These are phyloP conservation scores for Rhizophlyctis rosea DNA, from an alignment of 192 early-diverging fungal species.

Conservation along the genomic window DNA sequence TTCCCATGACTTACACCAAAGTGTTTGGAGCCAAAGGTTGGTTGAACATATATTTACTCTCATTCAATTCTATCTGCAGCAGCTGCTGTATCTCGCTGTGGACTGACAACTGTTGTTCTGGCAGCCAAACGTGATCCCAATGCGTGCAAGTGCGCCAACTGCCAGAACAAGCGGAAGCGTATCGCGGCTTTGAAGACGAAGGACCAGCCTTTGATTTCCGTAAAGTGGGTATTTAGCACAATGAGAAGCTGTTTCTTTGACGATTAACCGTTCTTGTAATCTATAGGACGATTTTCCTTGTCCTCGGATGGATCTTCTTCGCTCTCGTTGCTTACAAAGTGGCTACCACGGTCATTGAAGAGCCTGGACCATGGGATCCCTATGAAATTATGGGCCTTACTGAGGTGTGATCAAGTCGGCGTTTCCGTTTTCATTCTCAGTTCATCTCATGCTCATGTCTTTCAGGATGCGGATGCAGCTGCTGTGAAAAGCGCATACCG, in stretches of 20 bases:
- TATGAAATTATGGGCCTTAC: constrained; percentile 84
- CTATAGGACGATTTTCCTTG: constrained; percentile 35
- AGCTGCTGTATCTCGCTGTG: too few species aligned
- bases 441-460: not conserved
- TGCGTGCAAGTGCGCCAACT: constrained; percentile 23
- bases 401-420: constrained; percentile 12
- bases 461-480: constrained; percentile 40
- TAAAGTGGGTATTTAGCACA: constrained; percentile 9
- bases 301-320: constrained; percentile 66
- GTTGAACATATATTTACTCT: too few species aligned
- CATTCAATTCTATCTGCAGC: too few species aligned
- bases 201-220: constrained; percentile 29
- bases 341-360: constrained; percentile 59
- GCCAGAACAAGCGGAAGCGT: constrained; percentile 14
- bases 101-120: too few species aligned
- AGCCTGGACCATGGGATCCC: constrained; percentile 85
- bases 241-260: too few species aligned
- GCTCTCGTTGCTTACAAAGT: constrained; percentile 63
- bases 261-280: constrained; percentile 8
- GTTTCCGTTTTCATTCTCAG: not conserved
- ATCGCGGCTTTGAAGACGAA: constrained; percentile 31
- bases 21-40: too few species aligned
- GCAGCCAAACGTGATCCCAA: not conserved
- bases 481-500: constrained; percentile 71
- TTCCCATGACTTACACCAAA: constrained; percentile 68